Evolutionary conservation across 116 monocot species (phyloP).

Genomic region (Iris pallida): DNA sequence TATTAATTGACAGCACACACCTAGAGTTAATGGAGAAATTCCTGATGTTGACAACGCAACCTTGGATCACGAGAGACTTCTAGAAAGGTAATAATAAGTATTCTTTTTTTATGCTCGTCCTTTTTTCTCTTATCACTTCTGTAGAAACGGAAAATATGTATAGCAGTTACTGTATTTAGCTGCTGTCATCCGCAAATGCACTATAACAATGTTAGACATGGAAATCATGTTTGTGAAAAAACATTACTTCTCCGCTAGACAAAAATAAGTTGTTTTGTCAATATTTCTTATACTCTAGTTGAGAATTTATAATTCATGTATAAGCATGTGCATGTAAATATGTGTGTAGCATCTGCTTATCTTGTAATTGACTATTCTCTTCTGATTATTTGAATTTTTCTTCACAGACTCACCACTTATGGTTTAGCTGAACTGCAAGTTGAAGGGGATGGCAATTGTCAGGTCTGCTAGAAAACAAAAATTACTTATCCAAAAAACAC

Average conservation of each 20-base stretch:
- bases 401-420: constrained; percentile 56
- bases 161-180: no score
- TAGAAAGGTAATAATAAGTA: constrained; percentile 50
- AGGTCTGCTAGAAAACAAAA: constrained; percentile 40
- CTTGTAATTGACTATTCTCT: constrained; percentile 5
- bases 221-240: no score
- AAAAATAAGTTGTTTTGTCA: no score
- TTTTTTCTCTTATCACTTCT: no score
- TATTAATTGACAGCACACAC: constrained; percentile 62
- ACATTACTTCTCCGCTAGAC: no score
- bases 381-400: constrained; percentile 1
- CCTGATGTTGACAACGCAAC: constrained; percentile 79
- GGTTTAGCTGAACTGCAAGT: constrained; percentile 88
- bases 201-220: no score
- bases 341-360: background rate
- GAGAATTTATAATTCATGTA: no score
- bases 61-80: constrained; percentile 75
- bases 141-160: no score
- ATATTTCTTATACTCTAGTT: no score
- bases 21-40: constrained; percentile 82
- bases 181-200: no score
- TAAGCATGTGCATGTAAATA: no score
- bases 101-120: no score
- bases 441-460: constrained; percentile 96
- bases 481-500: background rate